Percentiles rank a stretch among this genome's conserved stretches.
These are phyloP conservation scores for Adiantum capillusveneris DNA, from an alignment of 75 land plant genomes.

Conservation along the genomic window DNA sequence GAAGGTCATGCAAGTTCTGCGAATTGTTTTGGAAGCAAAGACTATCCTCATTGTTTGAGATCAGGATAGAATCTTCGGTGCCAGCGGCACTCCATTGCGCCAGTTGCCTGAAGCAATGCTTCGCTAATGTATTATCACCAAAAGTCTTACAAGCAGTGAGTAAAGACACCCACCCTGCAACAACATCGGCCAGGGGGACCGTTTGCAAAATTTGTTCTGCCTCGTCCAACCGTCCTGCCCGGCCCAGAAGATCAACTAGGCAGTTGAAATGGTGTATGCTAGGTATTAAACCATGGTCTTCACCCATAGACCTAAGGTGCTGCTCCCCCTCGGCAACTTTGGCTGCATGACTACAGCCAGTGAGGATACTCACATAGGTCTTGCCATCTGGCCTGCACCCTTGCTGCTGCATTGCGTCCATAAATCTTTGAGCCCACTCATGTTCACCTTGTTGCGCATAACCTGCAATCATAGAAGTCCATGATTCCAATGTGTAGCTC, in stretches of 20 bases:
- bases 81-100: no score
- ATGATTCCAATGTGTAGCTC: slow-evolving; percentile 17
- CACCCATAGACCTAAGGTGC: not conserved
- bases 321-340: not conserved
- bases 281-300: not conserved
- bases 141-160: slow-evolving; percentile 1
- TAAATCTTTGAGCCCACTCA: slow-evolving; percentile 22
- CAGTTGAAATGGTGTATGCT: not conserved
- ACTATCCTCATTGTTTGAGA: no score
- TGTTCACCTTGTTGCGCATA: slow-evolving; percentile 27
- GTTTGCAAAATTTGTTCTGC: not conserved
- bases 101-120: not conserved
- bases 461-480: slow-evolving; percentile 42
- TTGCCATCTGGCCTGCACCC: not conserved
- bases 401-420: slow-evolving; percentile 26
- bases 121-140: not conserved
- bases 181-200: not conserved
- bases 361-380: not conserved
- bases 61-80: no score
- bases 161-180: not conserved
- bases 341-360: slow-evolving; percentile 2
- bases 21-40: no score
- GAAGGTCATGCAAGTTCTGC: no score
- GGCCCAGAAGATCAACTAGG: not conserved
- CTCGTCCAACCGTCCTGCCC: not conserved